Evolutionary conservation across 2,329 filamentous ascomycete species (phyloP).

Genomic region (Fusarium sp.): DNA sequence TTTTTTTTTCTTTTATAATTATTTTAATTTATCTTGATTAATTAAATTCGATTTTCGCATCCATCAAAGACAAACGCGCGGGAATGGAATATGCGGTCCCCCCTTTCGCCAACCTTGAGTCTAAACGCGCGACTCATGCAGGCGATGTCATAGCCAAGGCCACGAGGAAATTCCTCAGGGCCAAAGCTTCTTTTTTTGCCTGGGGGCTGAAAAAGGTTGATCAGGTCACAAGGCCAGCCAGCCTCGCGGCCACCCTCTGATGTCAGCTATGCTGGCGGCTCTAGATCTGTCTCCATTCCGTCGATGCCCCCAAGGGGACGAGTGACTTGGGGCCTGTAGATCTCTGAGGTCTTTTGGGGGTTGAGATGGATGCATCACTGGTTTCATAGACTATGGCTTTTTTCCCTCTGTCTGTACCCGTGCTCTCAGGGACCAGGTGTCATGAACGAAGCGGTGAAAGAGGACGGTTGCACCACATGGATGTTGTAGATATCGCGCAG

Average conservation of each 20-base stretch:
- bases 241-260: slow-evolving; percentile 23
- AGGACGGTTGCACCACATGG: not conserved
- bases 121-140: slow-evolving; percentile 27
- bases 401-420: not conserved
- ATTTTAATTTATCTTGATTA: slow-evolving; percentile 7
- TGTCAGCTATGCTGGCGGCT: slow-evolving; percentile 27
- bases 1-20: slow-evolving; percentile 3
- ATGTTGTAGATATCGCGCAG: not conserved
- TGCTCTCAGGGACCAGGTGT: slow-evolving; percentile 5
- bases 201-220: slow-evolving; percentile 15
- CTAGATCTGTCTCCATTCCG: slow-evolving; percentile 35
- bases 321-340: not conserved
- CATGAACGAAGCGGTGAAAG: slow-evolving; percentile 27
- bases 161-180: slow-evolving; percentile 24
- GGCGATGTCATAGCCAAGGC: slow-evolving; percentile 22
- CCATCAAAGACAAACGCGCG: slow-evolving; percentile 15
- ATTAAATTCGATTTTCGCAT: not conserved
- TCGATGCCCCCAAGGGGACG: slow-evolving; percentile 24
- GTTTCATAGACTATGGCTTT: not conserved
- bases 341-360: not conserved
- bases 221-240: slow-evolving; percentile 28
- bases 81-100: not conserved
- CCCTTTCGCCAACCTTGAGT: slow-evolving; percentile 1
- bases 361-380: not conserved
- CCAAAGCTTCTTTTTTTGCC: slow-evolving; percentile 22